phyloP scores from a whole-genome alignment of 1,284 basidiomycete genomes.

The Melampsora americana region DNA sequence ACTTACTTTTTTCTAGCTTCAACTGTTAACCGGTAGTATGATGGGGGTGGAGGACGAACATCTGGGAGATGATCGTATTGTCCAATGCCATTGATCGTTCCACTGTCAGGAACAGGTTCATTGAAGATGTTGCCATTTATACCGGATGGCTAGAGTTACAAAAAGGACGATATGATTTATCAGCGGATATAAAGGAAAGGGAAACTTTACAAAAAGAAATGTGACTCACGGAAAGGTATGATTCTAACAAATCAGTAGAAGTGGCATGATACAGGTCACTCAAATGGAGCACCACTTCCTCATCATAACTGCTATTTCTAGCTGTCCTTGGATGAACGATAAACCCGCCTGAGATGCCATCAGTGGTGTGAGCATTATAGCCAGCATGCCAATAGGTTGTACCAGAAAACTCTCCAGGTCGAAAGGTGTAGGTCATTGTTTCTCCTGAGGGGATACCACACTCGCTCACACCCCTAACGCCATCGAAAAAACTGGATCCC shows the following conservation, averaged over 20 bases:
- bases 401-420: slow-evolving; percentile 43
- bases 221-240: slow-evolving; percentile 41
- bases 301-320: slow-evolving; percentile 31
- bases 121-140: slow-evolving; percentile 23
- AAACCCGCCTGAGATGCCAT: slow-evolving; percentile 40
- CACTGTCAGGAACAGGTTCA: slow-evolving; percentile 41
- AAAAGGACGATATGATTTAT: neutral
- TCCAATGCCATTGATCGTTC: slow-evolving; percentile 41
- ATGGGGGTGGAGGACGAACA: slow-evolving; percentile 24
- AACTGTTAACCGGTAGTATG: slow-evolving; percentile 30
- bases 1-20: slow-evolving; percentile 30
- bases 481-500: slow-evolving; percentile 46
- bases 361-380: slow-evolving; percentile 33
- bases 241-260: slow-evolving; percentile 15
- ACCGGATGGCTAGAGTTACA: slow-evolving; percentile 16
- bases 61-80: slow-evolving; percentile 37
- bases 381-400: slow-evolving; percentile 47
- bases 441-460: slow-evolving; percentile 51
- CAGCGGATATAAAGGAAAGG: neutral
- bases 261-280: slow-evolving; percentile 43
- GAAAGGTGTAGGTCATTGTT: slow-evolving; percentile 45
- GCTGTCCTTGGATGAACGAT: slow-evolving; percentile 35
- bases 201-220: neutral
- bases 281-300: slow-evolving; percentile 36
- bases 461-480: slow-evolving; percentile 49